phyloP scores from a whole-genome alignment of 305 asterid genomes.

The Euphrasia arctica region DNA sequence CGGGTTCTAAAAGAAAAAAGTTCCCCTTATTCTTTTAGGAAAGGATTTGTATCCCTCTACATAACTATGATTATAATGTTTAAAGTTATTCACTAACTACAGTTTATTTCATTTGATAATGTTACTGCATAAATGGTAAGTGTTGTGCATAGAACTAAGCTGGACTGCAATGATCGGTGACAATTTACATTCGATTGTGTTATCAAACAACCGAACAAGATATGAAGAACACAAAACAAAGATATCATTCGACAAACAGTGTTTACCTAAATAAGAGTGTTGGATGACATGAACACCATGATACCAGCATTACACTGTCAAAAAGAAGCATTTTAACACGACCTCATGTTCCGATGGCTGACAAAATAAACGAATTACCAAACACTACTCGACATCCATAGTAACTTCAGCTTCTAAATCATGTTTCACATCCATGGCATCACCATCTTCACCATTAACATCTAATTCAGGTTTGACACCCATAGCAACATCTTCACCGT shows the following conservation, averaged over 20 bases:
- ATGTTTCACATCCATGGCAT: not conserved
- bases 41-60: conserved; percentile 28
- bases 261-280: not conserved
- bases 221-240: not conserved
- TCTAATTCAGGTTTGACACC: not conserved
- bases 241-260: not conserved
- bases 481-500: not conserved
- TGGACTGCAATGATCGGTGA: too few relatives aligned
- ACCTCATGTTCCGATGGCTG: not conserved
- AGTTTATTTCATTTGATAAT: too few relatives aligned
- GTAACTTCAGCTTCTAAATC: conserved; percentile 1
- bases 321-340: not conserved
- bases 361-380: not conserved
- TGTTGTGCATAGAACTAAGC: too few relatives aligned
- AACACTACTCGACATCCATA: not conserved
- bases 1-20: conserved; percentile 28
- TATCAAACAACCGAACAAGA: not conserved
- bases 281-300: conserved; percentile 5
- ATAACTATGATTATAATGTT: conserved; percentile 34
- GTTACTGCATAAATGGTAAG: too few relatives aligned
- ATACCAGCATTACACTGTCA: not conserved
- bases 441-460: not conserved
- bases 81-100: not conserved
- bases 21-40: conserved; percentile 29
- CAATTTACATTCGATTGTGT: too few relatives aligned